phyloP scores from a whole-genome alignment of 2,329 filamentous ascomycete species.

The Ophiocordyceps camponoti-leonardi region DNA sequence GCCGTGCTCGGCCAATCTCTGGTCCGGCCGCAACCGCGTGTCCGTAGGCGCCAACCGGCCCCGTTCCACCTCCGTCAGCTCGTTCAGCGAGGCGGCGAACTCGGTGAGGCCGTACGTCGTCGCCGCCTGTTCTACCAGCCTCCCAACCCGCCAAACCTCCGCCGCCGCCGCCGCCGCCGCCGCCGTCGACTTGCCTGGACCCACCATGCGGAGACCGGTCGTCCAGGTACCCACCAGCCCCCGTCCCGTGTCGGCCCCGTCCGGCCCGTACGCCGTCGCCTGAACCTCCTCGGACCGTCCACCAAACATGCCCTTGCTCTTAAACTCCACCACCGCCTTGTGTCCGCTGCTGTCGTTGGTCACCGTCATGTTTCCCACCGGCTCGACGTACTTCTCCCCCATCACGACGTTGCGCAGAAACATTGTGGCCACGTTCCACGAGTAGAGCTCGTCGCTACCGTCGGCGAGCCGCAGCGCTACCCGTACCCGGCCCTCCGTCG shows the following conservation, averaged over 20 bases:
- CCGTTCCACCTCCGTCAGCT: conserved; percentile 67
- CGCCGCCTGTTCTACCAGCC: conserved; percentile 60
- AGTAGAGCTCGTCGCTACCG: conserved; percentile 63
- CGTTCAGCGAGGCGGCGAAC: conserved; percentile 76
- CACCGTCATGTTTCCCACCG: conserved; percentile 77
- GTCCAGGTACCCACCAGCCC: conserved; percentile 80
- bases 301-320: conserved; percentile 91
- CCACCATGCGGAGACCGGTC: conserved; percentile 45
- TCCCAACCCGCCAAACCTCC: conserved; percentile 63
- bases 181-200: conserved; percentile 44
- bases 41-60: conserved; percentile 66
- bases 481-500: conserved; percentile 74
- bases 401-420: conserved; percentile 94
- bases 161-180: conserved; percentile 39
- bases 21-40: conserved; percentile 69
- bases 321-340: conserved; percentile 79
- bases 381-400: conserved; percentile 95
- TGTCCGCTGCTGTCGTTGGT: conserved; percentile 69
- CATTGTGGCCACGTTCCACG: conserved; percentile 73
- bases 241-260: conserved; percentile 47
- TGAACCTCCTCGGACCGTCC: conserved; percentile 81
- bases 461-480: conserved; percentile 52
- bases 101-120: conserved; percentile 76
- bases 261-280: conserved; percentile 52
- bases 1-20: conserved; percentile 67